Conservation (phyloP, 148 eudicot species). For the Diospyros lotus region DNA sequence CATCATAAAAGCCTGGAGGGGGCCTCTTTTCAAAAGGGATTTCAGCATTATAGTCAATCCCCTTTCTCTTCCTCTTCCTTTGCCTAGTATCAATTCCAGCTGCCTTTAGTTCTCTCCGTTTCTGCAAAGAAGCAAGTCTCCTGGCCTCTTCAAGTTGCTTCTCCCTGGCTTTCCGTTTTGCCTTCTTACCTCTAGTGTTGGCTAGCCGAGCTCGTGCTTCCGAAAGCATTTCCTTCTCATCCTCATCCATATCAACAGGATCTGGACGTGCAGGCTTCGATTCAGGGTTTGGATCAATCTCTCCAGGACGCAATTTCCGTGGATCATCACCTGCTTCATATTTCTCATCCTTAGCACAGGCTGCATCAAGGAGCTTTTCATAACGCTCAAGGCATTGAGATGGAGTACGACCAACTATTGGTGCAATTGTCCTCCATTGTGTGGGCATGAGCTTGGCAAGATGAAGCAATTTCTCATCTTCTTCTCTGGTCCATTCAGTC, state of each 20-base stretch:
- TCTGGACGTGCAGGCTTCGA: conserved; percentile 99
- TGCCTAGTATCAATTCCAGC: conserved; percentile 89
- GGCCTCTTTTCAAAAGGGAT: conserved; percentile 96
- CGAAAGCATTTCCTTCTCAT: conserved; percentile 99
- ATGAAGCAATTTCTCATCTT: conserved; percentile 95
- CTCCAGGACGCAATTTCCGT: conserved; percentile 93
- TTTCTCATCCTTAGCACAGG: conserved; percentile 88
- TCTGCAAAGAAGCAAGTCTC: conserved; percentile 97
- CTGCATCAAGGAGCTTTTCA: conserved; percentile 96
- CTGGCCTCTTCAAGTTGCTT: conserved; percentile 99
- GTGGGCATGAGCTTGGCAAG: conserved; percentile 99
- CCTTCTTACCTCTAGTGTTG: conserved; percentile 96
- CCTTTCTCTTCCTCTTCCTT: conserved; percentile 88
- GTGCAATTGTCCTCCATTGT: conserved; percentile 98
- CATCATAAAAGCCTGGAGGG: conserved; percentile 91
- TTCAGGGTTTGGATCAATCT: conserved; percentile 98
- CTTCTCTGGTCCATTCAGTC: conserved; percentile 99
- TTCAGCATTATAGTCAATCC: conserved; percentile 97
- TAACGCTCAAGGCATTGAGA: conserved; percentile 98
- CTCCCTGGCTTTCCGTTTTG: conserved; percentile 97
- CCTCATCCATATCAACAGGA: conserved; percentile 99
- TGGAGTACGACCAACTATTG: conserved; percentile 98
- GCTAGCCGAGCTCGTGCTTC: conserved; percentile 98
- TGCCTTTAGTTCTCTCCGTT: conserved; percentile 96
- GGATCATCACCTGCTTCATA: conserved; percentile 97